A percentile compares a stretch with the other conserved stretches of the same genome.
Evolutionary conservation across 2,329 filamentous ascomycete genomes (phyloP).

Genomic region (Hypoxylon sp.): DNA sequence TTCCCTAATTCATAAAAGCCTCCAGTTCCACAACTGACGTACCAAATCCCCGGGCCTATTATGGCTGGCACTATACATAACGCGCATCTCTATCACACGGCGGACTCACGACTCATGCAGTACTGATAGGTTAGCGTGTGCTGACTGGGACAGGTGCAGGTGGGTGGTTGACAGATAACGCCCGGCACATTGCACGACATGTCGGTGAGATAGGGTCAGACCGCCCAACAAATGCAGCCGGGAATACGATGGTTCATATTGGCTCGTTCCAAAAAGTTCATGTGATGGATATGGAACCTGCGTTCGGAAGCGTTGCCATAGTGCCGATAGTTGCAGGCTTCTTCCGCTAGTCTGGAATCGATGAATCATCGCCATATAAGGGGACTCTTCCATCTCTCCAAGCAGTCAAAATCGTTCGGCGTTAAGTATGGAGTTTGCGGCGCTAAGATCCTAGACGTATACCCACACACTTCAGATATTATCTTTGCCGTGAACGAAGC

Average conservation of each 20-base stretch:
- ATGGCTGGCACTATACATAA: slow-evolving; percentile 4
- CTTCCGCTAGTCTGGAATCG: slow-evolving; percentile 10
- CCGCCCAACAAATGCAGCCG: slow-evolving; percentile 36
- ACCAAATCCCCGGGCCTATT: slow-evolving; percentile 22
- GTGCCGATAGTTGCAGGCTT: neutral
- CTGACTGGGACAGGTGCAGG: slow-evolving; percentile 10
- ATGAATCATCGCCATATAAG: slow-evolving; percentile 11
- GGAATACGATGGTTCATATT: slow-evolving; percentile 15
- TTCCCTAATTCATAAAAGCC: slow-evolving; percentile 24
- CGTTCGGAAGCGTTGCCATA: neutral
- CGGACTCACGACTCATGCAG: slow-evolving; percentile 9
- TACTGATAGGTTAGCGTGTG: slow-evolving; percentile 23
- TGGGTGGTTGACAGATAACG: slow-evolving; percentile 21
- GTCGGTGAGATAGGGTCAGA: slow-evolving; percentile 36
- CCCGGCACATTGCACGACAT: slow-evolving; percentile 28
- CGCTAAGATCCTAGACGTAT: slow-evolving; percentile 11
- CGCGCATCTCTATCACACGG: slow-evolving; percentile 8
- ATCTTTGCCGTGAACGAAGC: neutral
- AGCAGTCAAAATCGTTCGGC: slow-evolving; percentile 14
- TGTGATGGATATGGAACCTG: neutral
- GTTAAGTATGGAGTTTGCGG: slow-evolving; percentile 36
- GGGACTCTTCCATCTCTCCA: slow-evolving; percentile 7
- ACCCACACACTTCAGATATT: neutral
- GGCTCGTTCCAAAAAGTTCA: neutral
- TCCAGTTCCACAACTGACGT: slow-evolving; percentile 34